Conservation (phyloP, 805 yeast genomes). For the Scheffersomyces amazonensis region DNA sequence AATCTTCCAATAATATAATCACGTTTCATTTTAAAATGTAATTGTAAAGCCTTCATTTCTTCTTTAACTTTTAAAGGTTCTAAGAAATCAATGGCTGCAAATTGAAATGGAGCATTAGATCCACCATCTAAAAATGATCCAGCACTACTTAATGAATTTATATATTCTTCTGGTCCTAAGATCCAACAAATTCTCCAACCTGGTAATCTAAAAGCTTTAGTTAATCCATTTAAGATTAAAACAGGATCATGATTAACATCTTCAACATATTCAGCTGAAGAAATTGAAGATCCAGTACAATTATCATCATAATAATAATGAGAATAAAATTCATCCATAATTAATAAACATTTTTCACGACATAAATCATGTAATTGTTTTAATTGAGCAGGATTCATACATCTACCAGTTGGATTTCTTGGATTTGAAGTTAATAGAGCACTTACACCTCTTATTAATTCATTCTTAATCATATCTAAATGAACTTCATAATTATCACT, state of each 20-base stretch:
- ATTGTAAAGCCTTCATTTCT: conserved; percentile 58
- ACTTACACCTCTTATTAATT: conserved; percentile 54
- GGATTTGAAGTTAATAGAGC: conserved; percentile 61
- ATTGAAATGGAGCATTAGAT: conserved; percentile 58
- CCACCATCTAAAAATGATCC: conserved; percentile 64
- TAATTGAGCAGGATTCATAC: conserved; percentile 47
- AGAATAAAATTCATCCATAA: conserved; percentile 64
- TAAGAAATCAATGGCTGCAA: conserved; percentile 54
- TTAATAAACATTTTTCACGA: conserved; percentile 50
- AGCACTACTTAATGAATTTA: conserved; percentile 52
- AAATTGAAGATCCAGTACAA: conserved; percentile 50
- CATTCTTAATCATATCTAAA: conserved; percentile 48
- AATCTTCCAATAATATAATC: conserved; percentile 52
- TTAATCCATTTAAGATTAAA: conserved; percentile 56
- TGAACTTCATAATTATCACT: conserved; percentile 56
- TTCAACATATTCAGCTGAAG: conserved; percentile 49
- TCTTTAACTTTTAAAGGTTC: conserved; percentile 46
- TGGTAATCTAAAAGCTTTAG: conserved; percentile 60
- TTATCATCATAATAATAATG: conserved; percentile 55
- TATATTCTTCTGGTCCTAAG: conserved; percentile 59
- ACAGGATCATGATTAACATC: conserved; percentile 61
- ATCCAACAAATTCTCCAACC: conserved; percentile 68
- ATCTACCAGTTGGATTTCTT: conserved; percentile 59
- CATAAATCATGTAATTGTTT: conserved; percentile 50
- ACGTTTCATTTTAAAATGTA: conserved; percentile 54